Evolutionary conservation across 768 basidiomycete species (phyloP).

Genomic region (Phanerochaete carnosa): DNA sequence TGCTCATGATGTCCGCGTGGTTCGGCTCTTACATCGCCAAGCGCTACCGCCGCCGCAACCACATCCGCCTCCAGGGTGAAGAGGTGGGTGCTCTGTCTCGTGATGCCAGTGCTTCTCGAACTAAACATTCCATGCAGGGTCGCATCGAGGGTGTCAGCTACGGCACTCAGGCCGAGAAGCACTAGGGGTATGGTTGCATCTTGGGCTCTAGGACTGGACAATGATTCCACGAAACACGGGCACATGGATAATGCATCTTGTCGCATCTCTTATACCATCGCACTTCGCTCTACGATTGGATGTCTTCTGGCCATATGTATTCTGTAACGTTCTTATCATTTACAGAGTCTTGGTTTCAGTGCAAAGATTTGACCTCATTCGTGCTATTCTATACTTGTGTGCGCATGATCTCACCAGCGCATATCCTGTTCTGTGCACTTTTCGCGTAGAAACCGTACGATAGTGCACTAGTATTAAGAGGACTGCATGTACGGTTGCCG

Average conservation of each 20-base stretch:
- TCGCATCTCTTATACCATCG: not conserved
- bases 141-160: slow-evolving; percentile 7
- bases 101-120: not conserved
- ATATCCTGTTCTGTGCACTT: no score
- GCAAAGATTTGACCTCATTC: no score
- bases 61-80: slow-evolving; percentile 31
- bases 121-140: not conserved
- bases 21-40: slow-evolving; percentile 33
- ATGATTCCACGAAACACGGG: not conserved
- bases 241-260: not conserved
- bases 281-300: not conserved
- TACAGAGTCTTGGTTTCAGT: not conserved
- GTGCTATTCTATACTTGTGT: no score
- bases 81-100: slow-evolving; percentile 27
- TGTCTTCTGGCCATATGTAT: not conserved
- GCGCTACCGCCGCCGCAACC: slow-evolving; percentile 27
- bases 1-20: slow-evolving; percentile 32
- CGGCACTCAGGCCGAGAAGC: slow-evolving; percentile 9
- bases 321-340: not conserved
- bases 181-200: not conserved
- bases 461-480: no score
- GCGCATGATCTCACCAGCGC: no score
- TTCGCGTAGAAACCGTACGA: no score
- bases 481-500: no score
- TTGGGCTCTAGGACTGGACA: slow-evolving; percentile 1